phyloP scores from a whole-genome alignment of 148 eudicot genomes.

The Persicaria maculosa region DNA sequence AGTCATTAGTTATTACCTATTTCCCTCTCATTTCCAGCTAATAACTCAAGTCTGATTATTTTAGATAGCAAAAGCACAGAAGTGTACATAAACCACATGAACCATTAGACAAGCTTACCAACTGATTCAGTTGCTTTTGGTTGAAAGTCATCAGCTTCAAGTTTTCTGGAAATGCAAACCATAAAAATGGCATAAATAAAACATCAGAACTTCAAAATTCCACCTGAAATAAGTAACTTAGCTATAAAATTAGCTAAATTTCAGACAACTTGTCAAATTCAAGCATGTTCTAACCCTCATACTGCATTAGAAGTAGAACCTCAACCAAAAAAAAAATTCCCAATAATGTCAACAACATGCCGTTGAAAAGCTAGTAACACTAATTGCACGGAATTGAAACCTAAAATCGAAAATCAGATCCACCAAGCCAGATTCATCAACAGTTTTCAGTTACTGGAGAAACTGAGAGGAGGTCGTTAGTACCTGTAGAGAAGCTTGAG shows the following conservation, averaged over 20 bases:
- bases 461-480: background rate
- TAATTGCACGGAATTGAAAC: background rate
- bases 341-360: background rate
- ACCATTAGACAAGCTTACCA: constrained; percentile 24
- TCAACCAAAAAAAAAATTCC: background rate
- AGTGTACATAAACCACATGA: constrained; percentile 1
- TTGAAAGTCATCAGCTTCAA: constrained; percentile 23
- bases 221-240: background rate
- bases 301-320: background rate
- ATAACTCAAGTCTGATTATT: background rate
- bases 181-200: background rate
- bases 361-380: background rate
- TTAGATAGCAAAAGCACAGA: background rate
- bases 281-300: background rate
- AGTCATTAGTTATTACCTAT: background rate
- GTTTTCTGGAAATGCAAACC: constrained; percentile 26
- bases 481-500: constrained; percentile 64
- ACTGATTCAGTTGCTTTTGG: constrained; percentile 19
- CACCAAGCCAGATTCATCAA: background rate
- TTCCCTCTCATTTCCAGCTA: background rate
- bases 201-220: background rate
- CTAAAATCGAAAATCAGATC: constrained; percentile 5
- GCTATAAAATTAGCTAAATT: background rate
- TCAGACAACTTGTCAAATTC: background rate
- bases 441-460: background rate